Conservation (phyloP, 139 green algal genomes). For the Auxenochlorella pyrenoidosa region DNA sequence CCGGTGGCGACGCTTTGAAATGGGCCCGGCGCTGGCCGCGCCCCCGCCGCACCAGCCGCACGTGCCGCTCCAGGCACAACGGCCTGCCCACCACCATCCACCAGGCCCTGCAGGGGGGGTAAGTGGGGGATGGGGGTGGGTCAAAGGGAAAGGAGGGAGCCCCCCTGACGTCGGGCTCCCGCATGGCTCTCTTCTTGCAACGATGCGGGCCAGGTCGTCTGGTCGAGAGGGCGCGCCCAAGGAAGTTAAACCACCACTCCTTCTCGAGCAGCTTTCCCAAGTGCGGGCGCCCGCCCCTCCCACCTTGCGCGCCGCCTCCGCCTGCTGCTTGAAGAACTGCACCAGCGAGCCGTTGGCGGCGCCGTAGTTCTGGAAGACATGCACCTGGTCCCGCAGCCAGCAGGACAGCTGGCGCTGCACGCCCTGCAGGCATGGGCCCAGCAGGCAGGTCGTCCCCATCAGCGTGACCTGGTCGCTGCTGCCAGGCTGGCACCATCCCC, state of each 20-base stretch:
- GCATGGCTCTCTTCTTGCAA: neutral
- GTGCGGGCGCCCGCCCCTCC: no score
- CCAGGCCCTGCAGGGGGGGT: neutral
- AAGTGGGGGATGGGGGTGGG: neutral
- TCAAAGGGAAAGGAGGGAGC: neutral
- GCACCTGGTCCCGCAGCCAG: slow-evolving; percentile 78
- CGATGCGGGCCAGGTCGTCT: neutral
- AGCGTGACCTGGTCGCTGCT: no score
- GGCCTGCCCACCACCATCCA: slow-evolving; percentile 21
- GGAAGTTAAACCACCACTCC: no score
- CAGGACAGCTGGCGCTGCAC: slow-evolving; percentile 70
- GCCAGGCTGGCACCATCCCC: no score
- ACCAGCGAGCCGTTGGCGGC: slow-evolving; percentile 69
- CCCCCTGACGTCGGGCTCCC: neutral
- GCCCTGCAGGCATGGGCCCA: neutral
- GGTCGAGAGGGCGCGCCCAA: no score
- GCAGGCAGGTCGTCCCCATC: neutral
- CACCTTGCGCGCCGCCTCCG: slow-evolving; percentile 25
- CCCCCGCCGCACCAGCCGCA: no score
- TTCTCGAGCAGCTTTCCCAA: no score
- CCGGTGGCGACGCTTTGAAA: neutral
- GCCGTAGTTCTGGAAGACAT: slow-evolving; percentile 72
- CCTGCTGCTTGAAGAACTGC: slow-evolving; percentile 82
- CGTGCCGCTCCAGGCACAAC: neutral
- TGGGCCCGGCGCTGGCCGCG: neutral